Base-by-base conservation (phyloP, 2,329 filamentous ascomycete genomes). In the Ceratocystiopsis brevicomis region DNA sequence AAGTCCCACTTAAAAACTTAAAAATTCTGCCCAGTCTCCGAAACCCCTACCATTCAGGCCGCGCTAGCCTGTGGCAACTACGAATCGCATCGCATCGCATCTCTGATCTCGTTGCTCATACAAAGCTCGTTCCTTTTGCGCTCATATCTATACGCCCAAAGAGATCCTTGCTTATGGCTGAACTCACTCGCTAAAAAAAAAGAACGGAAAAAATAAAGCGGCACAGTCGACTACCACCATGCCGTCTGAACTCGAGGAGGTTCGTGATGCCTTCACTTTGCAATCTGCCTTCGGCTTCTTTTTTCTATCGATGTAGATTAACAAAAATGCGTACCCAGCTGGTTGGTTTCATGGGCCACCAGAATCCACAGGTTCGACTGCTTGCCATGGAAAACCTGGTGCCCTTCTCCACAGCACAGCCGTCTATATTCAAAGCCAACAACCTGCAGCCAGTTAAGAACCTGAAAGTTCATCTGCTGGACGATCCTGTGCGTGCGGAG, bases 311-410 rank as follows among this genome's bases (percentile, higher is more conserved):
- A 12, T 4, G 3, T 17, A 32, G 32, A 47, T 42, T 41, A 36
- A 43, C 30, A 25, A 16, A 16, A 10, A 41, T 25, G 19, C 45
- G 25, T 30, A 30, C 36, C 40, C 52, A 93, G 84, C 76, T 94
- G 43, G 85, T 95, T 48, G 85, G 86, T 58, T 95, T 96, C 62
- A 81, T 96, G 47, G 81, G 83, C 60, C 81, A 93, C 63, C 83
- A 83, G 47, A 94, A 92, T 58, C 84, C 85, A 37, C 82, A 94
- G 58, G 85, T 96, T 50, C 77, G 90, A 53, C 77, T 84, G 58
- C 71, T 88, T 51, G 87, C 87, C 40, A 76, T 79, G 43, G 86
- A 94, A 60, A 82, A 92, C 53, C 69, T 95, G 34, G 77, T 95
- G 39, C 83, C 85, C 12, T 96, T 83, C 50, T 82, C 82, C 19